Evolutionary conservation across 2,329 filamentous ascomycete species (phyloP).

Genomic region (Fusarium bactridioides): DNA sequence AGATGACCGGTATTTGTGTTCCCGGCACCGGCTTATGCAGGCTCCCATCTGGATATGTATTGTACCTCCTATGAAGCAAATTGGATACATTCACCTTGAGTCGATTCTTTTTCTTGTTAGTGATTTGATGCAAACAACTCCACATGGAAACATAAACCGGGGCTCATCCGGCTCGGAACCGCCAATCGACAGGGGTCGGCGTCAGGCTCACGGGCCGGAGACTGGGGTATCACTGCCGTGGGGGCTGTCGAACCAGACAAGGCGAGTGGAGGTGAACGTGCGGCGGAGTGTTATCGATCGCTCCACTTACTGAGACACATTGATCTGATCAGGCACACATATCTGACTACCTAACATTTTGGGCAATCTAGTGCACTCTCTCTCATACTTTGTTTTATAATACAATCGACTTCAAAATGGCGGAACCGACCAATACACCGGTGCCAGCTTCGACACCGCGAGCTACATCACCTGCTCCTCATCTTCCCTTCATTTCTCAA

Average conservation of each 20-base stretch:
- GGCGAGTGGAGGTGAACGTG: conserved; percentile 13
- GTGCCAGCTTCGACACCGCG: conserved; percentile 55
- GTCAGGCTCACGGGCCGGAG: conserved; percentile 15
- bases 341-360: background rate
- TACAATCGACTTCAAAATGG: conserved; percentile 46
- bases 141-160: background rate
- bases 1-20: conserved; percentile 3
- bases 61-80: background rate
- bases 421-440: conserved; percentile 57
- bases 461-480: conserved; percentile 51
- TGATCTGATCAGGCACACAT: conserved; percentile 15
- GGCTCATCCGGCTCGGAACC: conserved; percentile 11
- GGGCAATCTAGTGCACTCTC: background rate
- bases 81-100: background rate
- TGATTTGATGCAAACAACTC: background rate
- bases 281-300: conserved; percentile 20
- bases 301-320: conserved; percentile 21
- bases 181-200: conserved; percentile 17
- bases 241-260: conserved; percentile 6
- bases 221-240: conserved; percentile 5
- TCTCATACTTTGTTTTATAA: background rate
- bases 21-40: conserved; percentile 22
- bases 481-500: conserved; percentile 31
- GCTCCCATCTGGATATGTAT: background rate
- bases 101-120: background rate